phyloP scores from a whole-genome alignment of 805 yeast genomes.

The Yarrowia osloensis region DNA sequence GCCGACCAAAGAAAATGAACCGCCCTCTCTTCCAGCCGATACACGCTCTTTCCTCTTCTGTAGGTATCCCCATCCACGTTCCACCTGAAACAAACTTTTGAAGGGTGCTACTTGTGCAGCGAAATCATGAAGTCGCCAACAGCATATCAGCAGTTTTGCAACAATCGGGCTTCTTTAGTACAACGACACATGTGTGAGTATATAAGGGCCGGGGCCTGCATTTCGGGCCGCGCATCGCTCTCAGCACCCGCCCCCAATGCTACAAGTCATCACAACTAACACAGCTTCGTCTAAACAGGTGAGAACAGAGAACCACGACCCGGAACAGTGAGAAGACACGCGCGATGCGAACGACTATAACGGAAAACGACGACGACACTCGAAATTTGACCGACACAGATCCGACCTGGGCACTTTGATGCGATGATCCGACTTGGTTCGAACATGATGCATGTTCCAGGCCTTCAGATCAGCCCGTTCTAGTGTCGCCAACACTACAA shows the following conservation, averaged over 20 bases:
- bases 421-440: too few species aligned
- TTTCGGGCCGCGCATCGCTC: not conserved
- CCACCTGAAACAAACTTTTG: not conserved
- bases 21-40: not conserved
- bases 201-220: not conserved
- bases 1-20: too few species aligned
- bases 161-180: not conserved
- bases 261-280: not conserved
- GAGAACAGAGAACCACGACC: not conserved
- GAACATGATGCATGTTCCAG: too few species aligned
- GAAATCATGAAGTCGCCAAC: not conserved
- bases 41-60: not conserved
- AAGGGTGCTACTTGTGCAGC: not conserved
- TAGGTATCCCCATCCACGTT: not conserved
- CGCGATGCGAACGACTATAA: not conserved
- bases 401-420: too few species aligned
- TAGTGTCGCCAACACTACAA: too few species aligned
- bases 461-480: too few species aligned
- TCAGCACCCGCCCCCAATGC: not conserved
- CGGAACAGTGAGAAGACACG: not conserved
- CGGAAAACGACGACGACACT: not conserved
- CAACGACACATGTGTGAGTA: conserved; percentile 21
- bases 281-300: conserved; percentile 22
- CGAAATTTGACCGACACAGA: too few species aligned
- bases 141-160: not conserved